phyloP scores from a whole-genome alignment of 2,329 filamentous ascomycete genomes.

The Claviceps humidiphila region DNA sequence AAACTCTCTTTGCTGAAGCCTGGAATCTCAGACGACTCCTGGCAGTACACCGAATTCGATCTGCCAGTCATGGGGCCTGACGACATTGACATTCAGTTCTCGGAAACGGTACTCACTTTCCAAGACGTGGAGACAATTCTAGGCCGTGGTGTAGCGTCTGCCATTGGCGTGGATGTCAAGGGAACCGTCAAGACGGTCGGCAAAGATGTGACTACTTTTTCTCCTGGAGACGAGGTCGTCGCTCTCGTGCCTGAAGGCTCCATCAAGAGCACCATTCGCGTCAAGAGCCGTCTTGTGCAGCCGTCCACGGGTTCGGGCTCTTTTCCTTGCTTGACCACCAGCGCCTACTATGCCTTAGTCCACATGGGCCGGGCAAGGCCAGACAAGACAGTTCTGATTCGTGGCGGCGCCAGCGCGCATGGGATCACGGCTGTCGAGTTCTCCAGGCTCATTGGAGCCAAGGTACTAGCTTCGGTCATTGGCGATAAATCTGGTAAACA shows the following conservation, averaged over 20 bases:
- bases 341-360: conserved; percentile 29
- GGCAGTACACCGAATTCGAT: conserved; percentile 13
- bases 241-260: conserved; percentile 25
- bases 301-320: conserved; percentile 12
- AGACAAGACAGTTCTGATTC: conserved; percentile 27
- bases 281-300: conserved; percentile 25
- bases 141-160: conserved; percentile 18
- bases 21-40: conserved; percentile 13
- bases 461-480: conserved; percentile 29
- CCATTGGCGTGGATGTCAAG: conserved; percentile 27
- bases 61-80: conserved; percentile 12
- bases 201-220: conserved; percentile 16
- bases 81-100: conserved; percentile 28
- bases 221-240: conserved; percentile 27
- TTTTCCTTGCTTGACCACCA: conserved; percentile 25
- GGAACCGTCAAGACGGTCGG: conserved; percentile 25
- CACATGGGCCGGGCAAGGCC: conserved; percentile 15
- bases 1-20: conserved; percentile 15
- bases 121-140: conserved; percentile 23
- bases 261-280: conserved; percentile 20
- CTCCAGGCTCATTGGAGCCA: conserved; percentile 22
- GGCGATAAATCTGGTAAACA: conserved; percentile 20
- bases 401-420: conserved; percentile 28
- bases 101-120: conserved; percentile 20
- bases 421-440: conserved; percentile 32